phyloP scores from a whole-genome alignment of 2,329 filamentous ascomycete genomes.

The Aspergillus sergii region DNA sequence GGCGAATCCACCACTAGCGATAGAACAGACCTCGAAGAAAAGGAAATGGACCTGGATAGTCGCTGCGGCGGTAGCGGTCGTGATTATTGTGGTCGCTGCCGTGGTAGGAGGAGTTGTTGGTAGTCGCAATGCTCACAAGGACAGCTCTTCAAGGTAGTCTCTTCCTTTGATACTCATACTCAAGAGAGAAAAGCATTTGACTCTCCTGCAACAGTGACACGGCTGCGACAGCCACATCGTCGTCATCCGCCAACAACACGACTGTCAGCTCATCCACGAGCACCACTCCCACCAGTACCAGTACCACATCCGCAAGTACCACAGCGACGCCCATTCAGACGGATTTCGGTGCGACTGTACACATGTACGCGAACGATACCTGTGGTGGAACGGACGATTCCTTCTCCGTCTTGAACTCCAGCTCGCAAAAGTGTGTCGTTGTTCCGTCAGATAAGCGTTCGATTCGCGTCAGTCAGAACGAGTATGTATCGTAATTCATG shows the following conservation, averaged over 20 bases:
- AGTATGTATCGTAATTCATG: background rate
- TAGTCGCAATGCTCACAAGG: conserved; percentile 1
- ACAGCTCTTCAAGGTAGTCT: background rate
- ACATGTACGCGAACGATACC: background rate
- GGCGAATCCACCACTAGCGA: background rate
- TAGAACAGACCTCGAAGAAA: background rate
- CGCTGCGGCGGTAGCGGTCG: background rate
- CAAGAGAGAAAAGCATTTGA: background rate
- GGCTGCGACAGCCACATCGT: background rate
- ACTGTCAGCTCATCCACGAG: background rate
- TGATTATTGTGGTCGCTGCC: background rate
- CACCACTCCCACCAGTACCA: no score
- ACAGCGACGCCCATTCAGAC: background rate
- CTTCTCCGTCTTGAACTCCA: background rate
- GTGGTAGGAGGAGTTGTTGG: conserved; percentile 8
- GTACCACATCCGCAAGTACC: background rate
- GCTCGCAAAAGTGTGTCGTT: background rate
- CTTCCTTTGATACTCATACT: background rate
- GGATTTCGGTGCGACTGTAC: background rate
- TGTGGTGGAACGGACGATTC: background rate
- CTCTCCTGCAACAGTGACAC: background rate
- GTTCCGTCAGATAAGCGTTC: background rate
- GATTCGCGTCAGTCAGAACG: background rate
- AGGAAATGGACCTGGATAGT: background rate
- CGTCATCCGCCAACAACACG: background rate